These are phyloP conservation scores for Cladorrhinum samala DNA, from an alignment of 495 filamentous ascomycete species.

Conservation along the genomic window DNA sequence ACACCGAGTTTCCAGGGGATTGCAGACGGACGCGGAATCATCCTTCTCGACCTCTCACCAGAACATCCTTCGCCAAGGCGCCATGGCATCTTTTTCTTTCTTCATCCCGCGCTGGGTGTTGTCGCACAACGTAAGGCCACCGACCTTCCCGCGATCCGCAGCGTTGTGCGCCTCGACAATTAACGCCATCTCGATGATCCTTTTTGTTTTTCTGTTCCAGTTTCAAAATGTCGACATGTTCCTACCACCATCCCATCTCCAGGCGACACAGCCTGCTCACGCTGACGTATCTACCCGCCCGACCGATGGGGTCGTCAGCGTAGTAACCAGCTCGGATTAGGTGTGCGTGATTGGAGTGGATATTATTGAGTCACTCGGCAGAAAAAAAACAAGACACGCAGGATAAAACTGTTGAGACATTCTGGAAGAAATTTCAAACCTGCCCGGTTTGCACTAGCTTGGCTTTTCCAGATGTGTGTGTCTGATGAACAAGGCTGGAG, in stretches of 20 bases:
- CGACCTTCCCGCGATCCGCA: too few species aligned
- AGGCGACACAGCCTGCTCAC: too few species aligned
- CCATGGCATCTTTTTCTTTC: background rate
- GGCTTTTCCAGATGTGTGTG: too few species aligned
- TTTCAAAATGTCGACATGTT: background rate
- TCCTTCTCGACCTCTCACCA: background rate
- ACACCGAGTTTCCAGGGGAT: background rate
- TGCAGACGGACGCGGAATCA: too few species aligned
- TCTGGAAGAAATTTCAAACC: background rate
- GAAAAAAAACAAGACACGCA: background rate
- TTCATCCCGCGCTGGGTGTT: background rate
- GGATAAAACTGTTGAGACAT: too few species aligned
- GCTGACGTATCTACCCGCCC: background rate
- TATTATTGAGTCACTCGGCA: background rate
- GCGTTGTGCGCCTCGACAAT: too few species aligned
- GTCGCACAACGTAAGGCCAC: slow-evolving; percentile 1
- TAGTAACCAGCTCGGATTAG: too few species aligned
- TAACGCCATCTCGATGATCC: too few species aligned
- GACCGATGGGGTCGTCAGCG: too few species aligned
- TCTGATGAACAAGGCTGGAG: too few species aligned
- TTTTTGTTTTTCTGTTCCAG: background rate
- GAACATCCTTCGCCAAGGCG: background rate
- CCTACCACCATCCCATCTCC: background rate
- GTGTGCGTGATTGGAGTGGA: too few species aligned
- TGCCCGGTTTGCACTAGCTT: too few species aligned